These are phyloP conservation scores for Tilletia walkeri DNA, from an alignment of 1,284 basidiomycete genomes.

Conservation along the genomic window DNA sequence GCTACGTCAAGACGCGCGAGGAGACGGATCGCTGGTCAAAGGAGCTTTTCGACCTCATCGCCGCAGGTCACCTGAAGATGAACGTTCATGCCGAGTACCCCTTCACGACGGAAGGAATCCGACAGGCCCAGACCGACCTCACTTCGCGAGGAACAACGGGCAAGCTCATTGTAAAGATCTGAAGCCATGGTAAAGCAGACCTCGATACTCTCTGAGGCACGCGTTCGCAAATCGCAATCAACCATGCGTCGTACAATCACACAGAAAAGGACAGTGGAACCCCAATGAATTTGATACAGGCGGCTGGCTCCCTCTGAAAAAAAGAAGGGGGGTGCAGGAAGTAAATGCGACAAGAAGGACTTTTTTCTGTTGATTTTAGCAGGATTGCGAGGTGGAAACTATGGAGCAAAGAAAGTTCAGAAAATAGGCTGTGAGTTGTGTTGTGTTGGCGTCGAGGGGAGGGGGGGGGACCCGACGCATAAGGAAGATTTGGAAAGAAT, in stretches of 20 bases:
- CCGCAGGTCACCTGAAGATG: conserved; percentile 67
- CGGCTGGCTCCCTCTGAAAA: no score
- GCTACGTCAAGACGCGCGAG: conserved; percentile 65
- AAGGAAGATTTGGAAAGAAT: no score
- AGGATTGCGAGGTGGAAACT: no score
- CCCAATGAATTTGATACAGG: no score
- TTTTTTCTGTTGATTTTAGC: no score
- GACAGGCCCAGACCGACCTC: conserved; percentile 76
- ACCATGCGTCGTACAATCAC: background rate
- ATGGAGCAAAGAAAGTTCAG: no score
- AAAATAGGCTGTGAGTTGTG: no score
- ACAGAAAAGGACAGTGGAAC: background rate
- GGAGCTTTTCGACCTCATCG: conserved; percentile 69
- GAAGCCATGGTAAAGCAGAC: background rate
- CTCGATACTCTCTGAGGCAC: background rate
- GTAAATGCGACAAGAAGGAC: no score
- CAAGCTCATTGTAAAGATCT: conserved; percentile 45
- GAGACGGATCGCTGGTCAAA: conserved; percentile 69
- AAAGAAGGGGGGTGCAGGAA: no score
- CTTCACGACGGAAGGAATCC: conserved; percentile 77
- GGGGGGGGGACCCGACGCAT: no score
- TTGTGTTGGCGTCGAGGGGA: no score
- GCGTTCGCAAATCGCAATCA: background rate
- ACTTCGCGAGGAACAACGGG: conserved; percentile 52
- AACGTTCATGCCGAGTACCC: conserved; percentile 69